phyloP scores from a whole-genome alignment of 257 asterid species.

The Scutellaria minor region DNA sequence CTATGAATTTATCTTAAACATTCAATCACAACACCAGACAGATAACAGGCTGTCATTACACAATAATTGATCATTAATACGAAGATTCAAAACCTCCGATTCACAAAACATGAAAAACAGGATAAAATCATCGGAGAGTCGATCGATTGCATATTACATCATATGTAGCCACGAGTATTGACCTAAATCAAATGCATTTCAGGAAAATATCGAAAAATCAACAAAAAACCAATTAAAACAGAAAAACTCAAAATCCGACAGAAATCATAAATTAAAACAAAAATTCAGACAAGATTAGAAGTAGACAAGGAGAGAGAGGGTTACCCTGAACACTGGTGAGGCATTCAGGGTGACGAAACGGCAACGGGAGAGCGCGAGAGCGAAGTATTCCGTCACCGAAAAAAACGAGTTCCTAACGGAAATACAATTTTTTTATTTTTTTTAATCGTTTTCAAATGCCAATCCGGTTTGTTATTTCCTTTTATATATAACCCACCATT shows the following conservation, averaged over 20 bases:
- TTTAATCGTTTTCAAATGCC: constrained; percentile 28
- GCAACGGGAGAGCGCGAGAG: constrained; percentile 94
- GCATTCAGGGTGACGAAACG: constrained; percentile 92
- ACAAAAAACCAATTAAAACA: neutral
- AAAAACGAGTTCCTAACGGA: constrained; percentile 48
- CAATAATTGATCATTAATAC: neutral
- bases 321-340: constrained; percentile 99
- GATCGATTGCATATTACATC: neutral
- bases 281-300: too few species aligned
- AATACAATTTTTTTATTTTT: constrained; percentile 38
- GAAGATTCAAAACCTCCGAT: constrained; percentile 6
- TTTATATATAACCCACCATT: constrained; percentile 28
- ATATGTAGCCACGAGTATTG: neutral
- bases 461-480: constrained; percentile 27
- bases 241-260: neutral
- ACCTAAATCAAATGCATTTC: neutral
- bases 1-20: neutral
- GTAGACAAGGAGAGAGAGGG: neutral
- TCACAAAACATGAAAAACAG: neutral
- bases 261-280: neutral
- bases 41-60: constrained; percentile 18
- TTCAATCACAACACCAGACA: neutral
- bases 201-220: neutral
- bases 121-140: neutral
- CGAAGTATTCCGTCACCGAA: constrained; percentile 78